Evolutionary conservation across 2,329 filamentous ascomycete species (phyloP).

Genomic region (Calonectria pseudoturangicola): DNA sequence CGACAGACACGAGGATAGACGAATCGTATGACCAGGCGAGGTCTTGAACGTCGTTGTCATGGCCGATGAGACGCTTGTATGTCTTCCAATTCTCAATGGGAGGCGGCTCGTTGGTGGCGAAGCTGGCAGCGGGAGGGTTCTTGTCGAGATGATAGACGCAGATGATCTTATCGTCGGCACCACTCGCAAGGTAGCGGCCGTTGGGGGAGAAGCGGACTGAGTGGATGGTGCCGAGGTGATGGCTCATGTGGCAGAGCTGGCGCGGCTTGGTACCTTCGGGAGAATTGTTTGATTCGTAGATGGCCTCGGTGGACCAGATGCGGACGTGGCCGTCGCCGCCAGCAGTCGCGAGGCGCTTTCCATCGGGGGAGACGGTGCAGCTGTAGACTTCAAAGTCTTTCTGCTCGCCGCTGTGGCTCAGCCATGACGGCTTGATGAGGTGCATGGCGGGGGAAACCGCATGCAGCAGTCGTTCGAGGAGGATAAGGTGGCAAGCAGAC

Average conservation of each 20-base stretch:
- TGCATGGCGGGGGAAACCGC: constrained; percentile 73
- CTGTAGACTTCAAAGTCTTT: constrained; percentile 99
- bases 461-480: constrained; percentile 35
- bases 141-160: constrained; percentile 96
- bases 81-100: constrained; percentile 99
- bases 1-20: constrained; percentile 95
- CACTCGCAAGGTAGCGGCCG: constrained; percentile 95
- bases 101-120: constrained; percentile 92
- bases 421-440: constrained; percentile 96
- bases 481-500: not conserved
- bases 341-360: constrained; percentile 91
- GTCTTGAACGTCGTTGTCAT: constrained; percentile 99
- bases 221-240: constrained; percentile 97
- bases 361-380: constrained; percentile 97
- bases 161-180: constrained; percentile 98
- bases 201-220: constrained; percentile 97
- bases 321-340: constrained; percentile 98
- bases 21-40: constrained; percentile 97
- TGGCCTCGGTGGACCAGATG: constrained; percentile 97
- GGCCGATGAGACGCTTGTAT: constrained; percentile 92
- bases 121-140: constrained; percentile 85
- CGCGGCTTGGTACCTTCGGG: constrained; percentile 84
- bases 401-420: constrained; percentile 96
- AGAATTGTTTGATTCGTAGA: constrained; percentile 86
- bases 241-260: constrained; percentile 98